These are phyloP conservation scores for Neurospora sp. DNA, from an alignment of 495 filamentous ascomycete genomes.

Conservation along the genomic window DNA sequence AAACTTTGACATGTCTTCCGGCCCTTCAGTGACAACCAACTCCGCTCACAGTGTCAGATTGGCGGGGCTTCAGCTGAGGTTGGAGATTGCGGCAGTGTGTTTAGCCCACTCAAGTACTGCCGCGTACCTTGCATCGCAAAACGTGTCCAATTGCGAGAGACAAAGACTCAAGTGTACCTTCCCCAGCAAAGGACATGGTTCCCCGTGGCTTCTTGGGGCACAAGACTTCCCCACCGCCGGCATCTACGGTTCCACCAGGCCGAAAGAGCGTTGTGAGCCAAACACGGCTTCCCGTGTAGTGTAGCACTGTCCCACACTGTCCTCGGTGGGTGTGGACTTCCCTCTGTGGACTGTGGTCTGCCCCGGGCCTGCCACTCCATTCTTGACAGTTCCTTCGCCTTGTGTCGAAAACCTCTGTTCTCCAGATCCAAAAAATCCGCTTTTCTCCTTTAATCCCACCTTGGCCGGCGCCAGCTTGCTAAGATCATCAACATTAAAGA, in stretches of 20 bases:
- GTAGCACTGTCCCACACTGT: not conserved
- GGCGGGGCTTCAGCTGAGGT: not conserved
- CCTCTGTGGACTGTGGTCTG: not conserved
- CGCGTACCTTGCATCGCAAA: conserved; percentile 4
- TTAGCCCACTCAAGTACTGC: conserved; percentile 2
- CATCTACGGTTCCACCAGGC: not conserved
- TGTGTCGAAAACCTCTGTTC: conserved; percentile 13
- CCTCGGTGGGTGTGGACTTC: not conserved
- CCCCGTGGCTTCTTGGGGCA: not conserved
- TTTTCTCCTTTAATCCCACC: conserved; percentile 11
- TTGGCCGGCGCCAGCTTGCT: not conserved
- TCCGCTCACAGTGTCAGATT: not conserved
- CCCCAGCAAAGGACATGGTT: not conserved
- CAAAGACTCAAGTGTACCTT: not conserved
- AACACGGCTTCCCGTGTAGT: not conserved
- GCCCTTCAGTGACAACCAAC: not conserved
- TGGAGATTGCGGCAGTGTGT: not conserved
- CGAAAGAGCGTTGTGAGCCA: not conserved
- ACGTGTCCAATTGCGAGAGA: not conserved
- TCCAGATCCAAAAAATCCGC: conserved; percentile 25
- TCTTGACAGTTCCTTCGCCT: not conserved
- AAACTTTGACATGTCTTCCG: not conserved
- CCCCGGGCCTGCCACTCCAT: not conserved
- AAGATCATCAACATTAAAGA: not conserved
- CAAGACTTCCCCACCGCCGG: not conserved